Conservation (phyloP, 73 alveolate species). For the Paramecium biaurelia region DNA sequence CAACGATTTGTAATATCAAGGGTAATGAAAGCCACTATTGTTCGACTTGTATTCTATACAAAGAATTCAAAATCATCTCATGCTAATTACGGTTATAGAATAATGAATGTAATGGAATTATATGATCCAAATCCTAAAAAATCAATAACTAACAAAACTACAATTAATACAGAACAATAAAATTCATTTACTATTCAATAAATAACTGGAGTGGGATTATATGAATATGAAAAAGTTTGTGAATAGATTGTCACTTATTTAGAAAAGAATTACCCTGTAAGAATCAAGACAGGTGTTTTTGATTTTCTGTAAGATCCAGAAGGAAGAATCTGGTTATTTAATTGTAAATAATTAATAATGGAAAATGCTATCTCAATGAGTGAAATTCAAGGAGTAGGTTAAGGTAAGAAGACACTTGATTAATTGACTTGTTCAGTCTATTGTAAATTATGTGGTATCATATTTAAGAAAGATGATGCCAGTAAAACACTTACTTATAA, state of each 20-base stretch:
- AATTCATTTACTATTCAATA: conserved; percentile 43
- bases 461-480: conserved; percentile 65
- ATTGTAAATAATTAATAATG: conserved; percentile 69
- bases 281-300: conserved; percentile 67
- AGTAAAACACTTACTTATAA: conserved; percentile 59
- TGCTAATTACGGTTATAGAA: conserved; percentile 62
- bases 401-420: conserved; percentile 49
- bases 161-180: conserved; percentile 50
- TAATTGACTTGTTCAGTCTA: conserved; percentile 63
- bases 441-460: conserved; percentile 62
- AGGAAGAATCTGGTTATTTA: conserved; percentile 70
- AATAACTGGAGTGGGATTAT: conserved; percentile 59
- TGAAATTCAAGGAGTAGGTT: conserved; percentile 59
- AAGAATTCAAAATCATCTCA: conserved; percentile 55
- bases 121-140: conserved; percentile 60
- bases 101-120: conserved; percentile 26
- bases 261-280: conserved; percentile 68
- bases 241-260: conserved; percentile 65
- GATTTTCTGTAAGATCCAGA: conserved; percentile 78
- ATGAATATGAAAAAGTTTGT: conserved; percentile 69
- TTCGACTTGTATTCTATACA: conserved; percentile 45
- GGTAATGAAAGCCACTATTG: conserved; percentile 56
- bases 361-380: conserved; percentile 66
- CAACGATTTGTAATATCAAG: conserved; percentile 61
- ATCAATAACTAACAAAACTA: conserved; percentile 44